Evolutionary conservation across 176 grass and related monocot genomes (phyloP), one percentile per base, ranked within the genome.

Genomic region (Carex littledalei): DNA sequence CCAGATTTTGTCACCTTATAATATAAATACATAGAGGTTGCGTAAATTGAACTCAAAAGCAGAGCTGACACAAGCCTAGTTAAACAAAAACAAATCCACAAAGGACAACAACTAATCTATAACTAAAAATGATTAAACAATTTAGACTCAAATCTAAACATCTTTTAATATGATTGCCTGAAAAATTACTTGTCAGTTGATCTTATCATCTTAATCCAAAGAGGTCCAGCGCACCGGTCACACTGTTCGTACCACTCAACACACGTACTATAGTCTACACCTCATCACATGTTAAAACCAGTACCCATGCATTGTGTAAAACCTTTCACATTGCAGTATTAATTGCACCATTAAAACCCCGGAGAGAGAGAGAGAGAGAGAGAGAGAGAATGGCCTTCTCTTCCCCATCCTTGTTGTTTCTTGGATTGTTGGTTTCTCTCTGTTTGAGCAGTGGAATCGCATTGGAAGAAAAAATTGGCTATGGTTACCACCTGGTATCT

Each of bases 401-500:
- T 45, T 24, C 20, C 74, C 86, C 81, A 71, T 72, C 86, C 10
- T 72, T 84, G 60, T 81, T 53, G 35, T 52, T 92, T 43, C 21
- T 91, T 18, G 26, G 75, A 2, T 63, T 92, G 67, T 24, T 81
- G 43, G 86, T 85, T n/a, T 56, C 65, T 81, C 87, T 85, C 65
- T 26, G 31, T 50, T 69, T 13, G 0, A 83, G 11, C 60, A 84
- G 41, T 39, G 65, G 87, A 57, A 79, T 29, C 3, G 91, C 73
- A 3, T 15, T 60, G 12, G 47, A 88, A 17, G 68, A 72, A 0
- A 90, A 83, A 50, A 81, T 45, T 39, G 92, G 95, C 18, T 87
- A 32, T 56, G 95, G 95, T 31, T 98, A 98, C 89, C 86, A 64
- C 65, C 82, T 98, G 80, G 85, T 89, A 8, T 95, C 95, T 24